Conservation (phyloP, 306 rosid genomes). For the Gynostemma pentaphyllum region DNA sequence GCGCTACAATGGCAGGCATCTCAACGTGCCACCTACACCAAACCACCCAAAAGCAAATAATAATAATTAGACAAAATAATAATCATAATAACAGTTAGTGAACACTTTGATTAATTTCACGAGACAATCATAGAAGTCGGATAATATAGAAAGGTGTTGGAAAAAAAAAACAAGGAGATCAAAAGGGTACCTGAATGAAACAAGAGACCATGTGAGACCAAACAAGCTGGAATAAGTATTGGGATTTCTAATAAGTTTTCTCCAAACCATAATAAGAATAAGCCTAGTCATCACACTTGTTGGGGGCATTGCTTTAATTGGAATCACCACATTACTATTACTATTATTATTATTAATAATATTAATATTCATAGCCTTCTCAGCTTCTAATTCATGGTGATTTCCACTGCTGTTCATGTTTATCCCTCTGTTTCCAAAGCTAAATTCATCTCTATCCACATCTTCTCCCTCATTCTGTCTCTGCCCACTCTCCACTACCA, state of each 20-base stretch:
- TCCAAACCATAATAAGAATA: slow-evolving; percentile 85
- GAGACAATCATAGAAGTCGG: too few species aligned
- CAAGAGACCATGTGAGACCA: slow-evolving; percentile 72
- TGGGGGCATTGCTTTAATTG: slow-evolving; percentile 50
- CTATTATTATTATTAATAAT: too few species aligned
- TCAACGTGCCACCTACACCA: slow-evolving; percentile 58
- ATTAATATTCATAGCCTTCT: slow-evolving; percentile 38
- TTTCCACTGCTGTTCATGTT: slow-evolving; percentile 39
- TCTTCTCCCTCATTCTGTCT: slow-evolving; percentile 55
- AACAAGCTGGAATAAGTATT: slow-evolving; percentile 77
- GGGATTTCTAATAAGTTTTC: slow-evolving; percentile 78
- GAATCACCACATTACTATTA: neutral
- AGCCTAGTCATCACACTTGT: slow-evolving; percentile 87
- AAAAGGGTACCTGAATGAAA: slow-evolving; percentile 49
- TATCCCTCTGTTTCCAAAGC: slow-evolving; percentile 68
- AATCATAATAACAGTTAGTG: too few species aligned
- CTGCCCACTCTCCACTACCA: slow-evolving; percentile 35
- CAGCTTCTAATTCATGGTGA: slow-evolving; percentile 7
- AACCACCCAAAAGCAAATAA: neutral
- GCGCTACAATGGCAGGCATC: slow-evolving; percentile 77
- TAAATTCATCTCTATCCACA: slow-evolving; percentile 58
- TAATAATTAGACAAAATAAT: neutral
- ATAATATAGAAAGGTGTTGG: too few species aligned
- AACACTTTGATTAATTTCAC: too few species aligned
- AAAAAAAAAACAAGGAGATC: too few species aligned